Evolutionary conservation across 2,329 filamentous ascomycete genomes (phyloP), one percentile per base, ranked within the genome.

Genomic region (Cladosporium sp.): DNA sequence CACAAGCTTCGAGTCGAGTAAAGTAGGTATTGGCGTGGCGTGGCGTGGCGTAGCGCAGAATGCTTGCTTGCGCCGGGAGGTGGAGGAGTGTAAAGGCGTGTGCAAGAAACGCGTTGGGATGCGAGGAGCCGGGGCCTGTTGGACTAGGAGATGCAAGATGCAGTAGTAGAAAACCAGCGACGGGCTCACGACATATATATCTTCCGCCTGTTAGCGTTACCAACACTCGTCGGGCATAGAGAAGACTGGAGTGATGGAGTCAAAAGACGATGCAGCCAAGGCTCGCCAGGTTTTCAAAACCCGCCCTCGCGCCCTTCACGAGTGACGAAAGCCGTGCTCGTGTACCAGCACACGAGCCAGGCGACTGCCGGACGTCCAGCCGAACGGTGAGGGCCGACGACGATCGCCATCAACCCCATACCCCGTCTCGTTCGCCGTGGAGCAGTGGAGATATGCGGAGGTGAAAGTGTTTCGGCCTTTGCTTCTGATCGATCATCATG

Each of bases 11-110:
- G 34, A 53, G 49, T 21, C 49, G 13, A 23, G 30, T 53, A 32
- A 63, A 56, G 60, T 25, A 58, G 48, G 39, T 48, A 54, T 58
- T 51, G 62, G 56, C 34, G 56, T 58, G 32, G 32, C 56, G 56
- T 58, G n/a, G 53, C 60, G 58, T 18, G 28, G 43, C 46, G 46
- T 61, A 30, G 30, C 46, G 59, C 28, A 36, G 30, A 36, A 23
- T 11, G 43, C 39, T 46, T 46, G 39, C 36, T 46, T 13, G 39
- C n/a, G 39, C 39, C 60, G 60, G 60, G n/a, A 63, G 60, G 60
- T 63, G 60, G 59, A 64, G 56, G 58, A 32, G 30, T 10, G 30
- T 18, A 46, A 46, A 21, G n/a, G 18, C n/a, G 39, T 46, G 39
- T 46, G 18, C 39, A 46, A 46, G n/a, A 43, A 25, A 25, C 8